Percentiles rank a stretch among this genome's conserved stretches.
Conservation (phyloP, 805 yeast species). For the Candida coquimbonensis region DNA sequence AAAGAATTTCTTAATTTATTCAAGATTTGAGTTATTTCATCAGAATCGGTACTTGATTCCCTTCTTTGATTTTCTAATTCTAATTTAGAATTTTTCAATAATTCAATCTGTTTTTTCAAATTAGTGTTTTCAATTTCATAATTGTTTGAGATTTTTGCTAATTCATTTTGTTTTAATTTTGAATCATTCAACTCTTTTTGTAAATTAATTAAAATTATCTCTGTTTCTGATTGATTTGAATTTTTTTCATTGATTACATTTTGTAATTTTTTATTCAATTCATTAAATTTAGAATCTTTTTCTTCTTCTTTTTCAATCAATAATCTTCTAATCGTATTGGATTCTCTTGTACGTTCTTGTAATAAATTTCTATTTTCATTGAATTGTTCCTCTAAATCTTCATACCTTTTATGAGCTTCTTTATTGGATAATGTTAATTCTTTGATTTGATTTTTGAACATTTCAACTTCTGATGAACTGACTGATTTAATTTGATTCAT, state of each 20-base stretch:
- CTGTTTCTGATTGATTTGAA: slow-evolving; percentile 47
- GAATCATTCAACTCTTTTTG: slow-evolving; percentile 63
- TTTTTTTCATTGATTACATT: slow-evolving; percentile 54
- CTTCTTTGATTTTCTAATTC: slow-evolving; percentile 23
- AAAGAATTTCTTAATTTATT: slow-evolving; percentile 48
- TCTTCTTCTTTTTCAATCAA: slow-evolving; percentile 62
- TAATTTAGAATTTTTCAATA: slow-evolving; percentile 24
- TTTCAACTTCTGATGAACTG: slow-evolving; percentile 38
- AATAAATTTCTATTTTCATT: slow-evolving; percentile 62
- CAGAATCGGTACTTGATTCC: slow-evolving; percentile 23
- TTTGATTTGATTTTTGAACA: slow-evolving; percentile 60
- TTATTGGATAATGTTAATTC: slow-evolving; percentile 60
- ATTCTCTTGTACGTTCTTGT: slow-evolving; percentile 78
- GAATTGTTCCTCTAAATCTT: slow-evolving; percentile 76
- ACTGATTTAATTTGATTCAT: slow-evolving; percentile 27
- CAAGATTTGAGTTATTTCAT: slow-evolving; percentile 26
- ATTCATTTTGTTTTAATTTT: slow-evolving; percentile 34
- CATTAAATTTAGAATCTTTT: slow-evolving; percentile 44
- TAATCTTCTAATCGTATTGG: slow-evolving; percentile 61
- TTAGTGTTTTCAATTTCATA: slow-evolving; percentile 31
- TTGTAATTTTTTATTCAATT: slow-evolving; percentile 45
- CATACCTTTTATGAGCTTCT: slow-evolving; percentile 56
- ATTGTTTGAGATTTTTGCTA: slow-evolving; percentile 31
- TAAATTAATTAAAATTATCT: slow-evolving; percentile 42
- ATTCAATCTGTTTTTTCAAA: slow-evolving; percentile 24